Base-by-base conservation (phyloP, 164 flowering plant species). In the Kingdonia uniflora region DNA sequence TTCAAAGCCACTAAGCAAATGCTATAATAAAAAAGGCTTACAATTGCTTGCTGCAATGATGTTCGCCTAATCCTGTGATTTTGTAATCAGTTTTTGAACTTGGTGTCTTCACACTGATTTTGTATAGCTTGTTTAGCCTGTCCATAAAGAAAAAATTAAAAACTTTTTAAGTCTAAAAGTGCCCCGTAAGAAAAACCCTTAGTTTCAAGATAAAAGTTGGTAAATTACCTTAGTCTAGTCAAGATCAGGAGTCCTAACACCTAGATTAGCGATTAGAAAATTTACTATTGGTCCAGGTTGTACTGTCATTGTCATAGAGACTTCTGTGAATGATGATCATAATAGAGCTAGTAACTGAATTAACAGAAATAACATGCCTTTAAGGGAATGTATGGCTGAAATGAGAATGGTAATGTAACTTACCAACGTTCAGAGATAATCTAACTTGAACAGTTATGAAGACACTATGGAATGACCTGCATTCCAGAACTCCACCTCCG, bases 201-300 rank as follows among this genome's bases (percentile, higher is more conserved):
- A 44, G 23, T 4, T 29, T 29, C 35, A 29, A 29, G 4, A 29
- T 3, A 29, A 3, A 29, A 3, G 14, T 16, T 1, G n/a, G n/a
- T n/a, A n/a, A n/a, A n/a, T 55, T 57, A 87, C 97, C 95, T 84
- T 94, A 14, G 66, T 62, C 97, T 95, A 89, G 50, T 94, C 95
- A 61, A 94, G 58, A 5, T 60, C 46, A 41, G 87, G 87, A 62
- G 82, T 75, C 24, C 57, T 75, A 2, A 68, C 95, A 69, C 72
- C 74, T 51, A 89, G 99, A 57, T 94, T 89, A 2, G 80, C 78
- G 48, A 82, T 57, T 20, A 88, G 52, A 65, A 88, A 92, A 55
- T 92, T 91, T 3, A 80, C 74, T 14, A 92, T 81, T 2, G 91
- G 91, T 11, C 99, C 97, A 42, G 97, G 95, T 54, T 70, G 76